phyloP scores from a whole-genome alignment of 192 early-diverging fungal species.

The Thamnidium elegans region DNA sequence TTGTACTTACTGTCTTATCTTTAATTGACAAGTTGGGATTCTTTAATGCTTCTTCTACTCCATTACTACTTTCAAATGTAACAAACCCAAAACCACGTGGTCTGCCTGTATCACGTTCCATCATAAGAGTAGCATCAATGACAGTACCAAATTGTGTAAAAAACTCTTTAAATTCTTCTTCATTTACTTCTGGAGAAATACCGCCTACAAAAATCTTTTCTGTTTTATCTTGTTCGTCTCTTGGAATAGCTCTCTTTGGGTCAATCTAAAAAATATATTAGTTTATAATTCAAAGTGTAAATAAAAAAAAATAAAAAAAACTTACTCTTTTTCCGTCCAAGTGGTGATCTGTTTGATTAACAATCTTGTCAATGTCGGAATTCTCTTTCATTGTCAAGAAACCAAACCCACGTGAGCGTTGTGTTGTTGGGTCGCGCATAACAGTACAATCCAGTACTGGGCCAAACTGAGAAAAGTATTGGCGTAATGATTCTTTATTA shows the following conservation, averaged over 20 bases:
- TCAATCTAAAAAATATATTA: constrained; percentile 51
- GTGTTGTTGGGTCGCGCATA: constrained; percentile 69
- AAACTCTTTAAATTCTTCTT: constrained; percentile 80
- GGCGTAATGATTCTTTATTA: constrained; percentile 61
- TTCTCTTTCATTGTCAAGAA: constrained; percentile 73
- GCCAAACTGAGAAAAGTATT: constrained; percentile 72
- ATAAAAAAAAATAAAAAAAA: neutral
- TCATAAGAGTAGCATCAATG: constrained; percentile 82
- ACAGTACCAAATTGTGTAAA: constrained; percentile 85
- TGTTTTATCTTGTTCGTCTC: constrained; percentile 73
- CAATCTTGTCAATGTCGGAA: constrained; percentile 59
- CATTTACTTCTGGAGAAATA: constrained; percentile 78
- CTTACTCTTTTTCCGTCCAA: constrained; percentile 79
- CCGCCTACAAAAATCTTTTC: constrained; percentile 96
- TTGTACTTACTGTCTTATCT: constrained; percentile 58
- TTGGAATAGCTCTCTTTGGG: constrained; percentile 69
- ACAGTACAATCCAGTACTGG: constrained; percentile 70
- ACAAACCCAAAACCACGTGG: constrained; percentile 95
- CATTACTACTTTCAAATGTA: constrained; percentile 75
- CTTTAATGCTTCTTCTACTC: constrained; percentile 77
- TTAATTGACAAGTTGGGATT: constrained; percentile 64
- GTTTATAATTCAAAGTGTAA: no score
- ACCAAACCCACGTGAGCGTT: constrained; percentile 72
- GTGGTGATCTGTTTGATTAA: constrained; percentile 60
- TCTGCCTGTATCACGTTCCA: constrained; percentile 79